Percentiles rank a stretch among this genome's conserved stretches.
Evolutionary conservation across 768 basidiomycete species (phyloP).

Genomic region (Chiua virens): DNA sequence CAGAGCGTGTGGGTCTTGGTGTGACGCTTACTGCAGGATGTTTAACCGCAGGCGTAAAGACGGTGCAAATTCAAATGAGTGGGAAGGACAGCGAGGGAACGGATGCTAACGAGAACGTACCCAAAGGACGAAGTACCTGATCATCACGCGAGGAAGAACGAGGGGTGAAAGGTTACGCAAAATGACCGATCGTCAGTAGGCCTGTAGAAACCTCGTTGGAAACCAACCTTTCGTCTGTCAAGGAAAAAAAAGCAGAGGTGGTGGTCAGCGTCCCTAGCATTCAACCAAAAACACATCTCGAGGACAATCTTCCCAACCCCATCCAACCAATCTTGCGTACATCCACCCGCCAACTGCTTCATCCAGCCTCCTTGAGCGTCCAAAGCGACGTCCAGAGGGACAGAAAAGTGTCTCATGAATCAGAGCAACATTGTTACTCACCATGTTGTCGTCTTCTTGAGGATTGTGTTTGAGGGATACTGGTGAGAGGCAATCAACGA

Average conservation of each 20-base stretch:
- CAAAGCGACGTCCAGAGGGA: neutral
- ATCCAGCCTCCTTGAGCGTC: conserved; percentile 20
- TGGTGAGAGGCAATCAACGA: neutral
- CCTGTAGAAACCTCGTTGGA: neutral
- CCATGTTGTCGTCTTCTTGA: conserved; percentile 45
- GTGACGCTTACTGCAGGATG: conserved; percentile 80
- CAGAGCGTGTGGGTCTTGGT: conserved; percentile 97
- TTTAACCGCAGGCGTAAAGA: neutral
- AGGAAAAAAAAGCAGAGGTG: conserved; percentile 15
- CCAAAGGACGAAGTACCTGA: conserved; percentile 95
- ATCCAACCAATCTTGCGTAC: conserved; percentile 30
- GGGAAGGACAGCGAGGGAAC: neutral
- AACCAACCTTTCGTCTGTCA: conserved; percentile 81
- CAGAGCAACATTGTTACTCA: conserved; percentile 35
- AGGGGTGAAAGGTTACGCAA: neutral
- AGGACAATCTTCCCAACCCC: conserved; percentile 14
- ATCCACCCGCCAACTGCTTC: conserved; percentile 21
- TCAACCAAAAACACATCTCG: neutral
- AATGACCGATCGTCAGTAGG: conserved; percentile 13
- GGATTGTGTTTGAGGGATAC: conserved; percentile 24
- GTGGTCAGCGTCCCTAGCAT: conserved; percentile 20
- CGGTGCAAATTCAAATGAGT: too few species aligned
- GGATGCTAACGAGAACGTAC: conserved; percentile 46
- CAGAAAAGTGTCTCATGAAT: conserved; percentile 5
- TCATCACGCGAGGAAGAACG: conserved; percentile 10